Percentiles rank a stretch among this genome's conserved stretches.
phyloP scores from a whole-genome alignment of 192 early-diverging fungal species.

The Martensiomyces pterosporus region DNA sequence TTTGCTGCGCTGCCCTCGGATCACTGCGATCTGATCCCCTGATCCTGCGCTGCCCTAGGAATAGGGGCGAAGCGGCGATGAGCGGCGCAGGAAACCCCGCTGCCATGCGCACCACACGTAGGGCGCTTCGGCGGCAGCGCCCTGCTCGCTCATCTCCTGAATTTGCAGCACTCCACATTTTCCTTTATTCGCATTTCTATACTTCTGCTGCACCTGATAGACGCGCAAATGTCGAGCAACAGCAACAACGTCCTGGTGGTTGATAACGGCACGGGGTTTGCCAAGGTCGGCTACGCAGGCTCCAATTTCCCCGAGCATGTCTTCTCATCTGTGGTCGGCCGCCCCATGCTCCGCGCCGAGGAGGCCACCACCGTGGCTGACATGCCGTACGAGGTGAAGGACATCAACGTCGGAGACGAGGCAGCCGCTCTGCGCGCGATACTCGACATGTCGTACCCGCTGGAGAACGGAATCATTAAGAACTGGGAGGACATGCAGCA shows the following conservation, averaged over 20 bases:
- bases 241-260: slow-evolving; percentile 69
- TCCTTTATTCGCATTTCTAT: background rate
- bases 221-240: slow-evolving; percentile 18
- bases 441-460: slow-evolving; percentile 95
- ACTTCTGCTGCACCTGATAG: background rate
- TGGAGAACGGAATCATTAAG: slow-evolving; percentile 97
- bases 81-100: no score
- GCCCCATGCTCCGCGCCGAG: slow-evolving; percentile 96
- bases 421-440: slow-evolving; percentile 81
- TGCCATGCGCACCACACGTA: no score
- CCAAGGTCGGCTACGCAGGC: slow-evolving; percentile 94
- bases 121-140: no score
- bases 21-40: no score
- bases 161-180: background rate
- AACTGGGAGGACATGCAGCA: slow-evolving; percentile 98
- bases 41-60: no score
- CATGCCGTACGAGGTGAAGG: slow-evolving; percentile 62
- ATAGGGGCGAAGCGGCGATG: no score
- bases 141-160: no score
- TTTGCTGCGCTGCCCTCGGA: no score
- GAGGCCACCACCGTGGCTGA: slow-evolving; percentile 65
- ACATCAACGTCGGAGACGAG: slow-evolving; percentile 98
- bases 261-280: slow-evolving; percentile 91
- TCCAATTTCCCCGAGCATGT: slow-evolving; percentile 93
- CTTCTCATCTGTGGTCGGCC: slow-evolving; percentile 96